Percentiles rank a stretch among this genome's conserved stretches.
phyloP scores from a whole-genome alignment of 108 stramenopile genomes.

The Cyclotella distinguenda region DNA sequence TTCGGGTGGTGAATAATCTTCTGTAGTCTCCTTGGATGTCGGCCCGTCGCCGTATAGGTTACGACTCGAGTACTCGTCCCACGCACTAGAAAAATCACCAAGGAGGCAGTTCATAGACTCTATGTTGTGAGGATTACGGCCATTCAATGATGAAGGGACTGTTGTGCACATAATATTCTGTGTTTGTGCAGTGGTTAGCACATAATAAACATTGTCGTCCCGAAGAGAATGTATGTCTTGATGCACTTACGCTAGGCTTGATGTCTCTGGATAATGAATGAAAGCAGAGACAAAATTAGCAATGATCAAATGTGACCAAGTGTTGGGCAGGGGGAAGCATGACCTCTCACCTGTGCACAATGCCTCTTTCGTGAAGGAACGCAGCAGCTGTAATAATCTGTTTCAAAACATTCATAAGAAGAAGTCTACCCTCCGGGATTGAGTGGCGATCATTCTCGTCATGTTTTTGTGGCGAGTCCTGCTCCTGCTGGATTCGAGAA shows the following conservation, averaged over 20 bases:
- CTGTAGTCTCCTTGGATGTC: slow-evolving; percentile 62
- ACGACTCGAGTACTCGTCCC: slow-evolving; percentile 62
- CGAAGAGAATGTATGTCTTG: background rate
- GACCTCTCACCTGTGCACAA: slow-evolving; percentile 51
- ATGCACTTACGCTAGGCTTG: slow-evolving; percentile 53
- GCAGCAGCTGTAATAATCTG: slow-evolving; percentile 68
- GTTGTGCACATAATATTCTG: slow-evolving; percentile 71
- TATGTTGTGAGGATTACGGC: slow-evolving; percentile 33
- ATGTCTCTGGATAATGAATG: slow-evolving; percentile 55
- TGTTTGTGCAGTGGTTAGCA: background rate
- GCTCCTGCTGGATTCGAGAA: background rate
- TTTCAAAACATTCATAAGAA: slow-evolving; percentile 53
- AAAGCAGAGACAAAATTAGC: background rate
- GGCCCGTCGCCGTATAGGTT: slow-evolving; percentile 74
- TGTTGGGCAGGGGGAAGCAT: background rate
- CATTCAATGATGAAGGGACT: slow-evolving; percentile 14
- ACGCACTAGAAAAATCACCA: slow-evolving; percentile 77
- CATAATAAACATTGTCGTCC: too few species aligned
- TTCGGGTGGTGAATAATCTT: slow-evolving; percentile 86
- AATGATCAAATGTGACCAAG: background rate
- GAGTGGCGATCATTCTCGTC: background rate
- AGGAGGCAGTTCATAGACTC: slow-evolving; percentile 52
- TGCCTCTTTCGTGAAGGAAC: slow-evolving; percentile 62
- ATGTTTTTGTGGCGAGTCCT: too few species aligned
- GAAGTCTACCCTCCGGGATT: slow-evolving; percentile 23